Base-by-base conservation (phyloP, 2,329 filamentous ascomycete species). In the Dothistroma septosporum region DNA sequence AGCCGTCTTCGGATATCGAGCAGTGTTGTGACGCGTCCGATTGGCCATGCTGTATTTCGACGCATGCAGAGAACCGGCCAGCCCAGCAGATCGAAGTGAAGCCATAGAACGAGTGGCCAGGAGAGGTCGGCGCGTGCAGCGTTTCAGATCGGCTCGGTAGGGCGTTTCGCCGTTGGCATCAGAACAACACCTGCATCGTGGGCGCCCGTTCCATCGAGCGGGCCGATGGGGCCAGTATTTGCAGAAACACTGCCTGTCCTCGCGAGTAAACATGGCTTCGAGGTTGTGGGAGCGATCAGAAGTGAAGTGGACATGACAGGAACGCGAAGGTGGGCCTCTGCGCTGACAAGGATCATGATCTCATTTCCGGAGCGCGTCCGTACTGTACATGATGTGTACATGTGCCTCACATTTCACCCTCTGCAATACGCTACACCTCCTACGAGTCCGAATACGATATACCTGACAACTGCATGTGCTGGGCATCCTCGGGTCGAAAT, bases 91-190 rank as follows among this genome's bases (percentile, higher is more conserved):
- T 53, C 28, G 11, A 53, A n/a, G 50, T 53, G 50, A 32, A 53
- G 50, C 8, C 31, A 12, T 35, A 35, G 24, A 53, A 35, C 31
- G 28, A 35, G 31, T 53, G 50, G 50, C 16, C 31, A 32, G 31
- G 28, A 53, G 50, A 53, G 50, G 14, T 35, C 50, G 50, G 50
- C 50, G 50, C 50, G 50, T 53, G 50, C n/a, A 35, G 50, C 50
- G 50, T 53, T 53, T 53, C 50, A 53, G 31, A n/a, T 53, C 31
- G 19, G n/a, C 11, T n/a, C 24, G 47, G 47, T 28, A 50, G 21
- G 31, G 50, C 50, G 50, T 53, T 19, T 35, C 50, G 50, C 31
- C 28, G 35, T 53, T 32, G 50, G 28, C 31, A 50, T 50, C 47
- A 50, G 41, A 19, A 44, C 41, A 19, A 16, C n/a, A 4, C 9